Conservation (phyloP, 306 rosid genomes). For the Prunus persica region Prunus_persica_NCBIv2 NC_034014.1:2793501-2794000, state of each 20-base stretch:
- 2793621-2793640: slow-evolving; percentile 49
- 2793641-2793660: slow-evolving; percentile 45
- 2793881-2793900: slow-evolving; percentile 51
- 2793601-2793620: slow-evolving; percentile 31
- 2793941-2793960: slow-evolving; percentile 2
- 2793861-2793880: slow-evolving; percentile 47
- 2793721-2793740: slow-evolving; percentile 39
- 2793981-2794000: slow-evolving; percentile 42
- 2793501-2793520: slow-evolving; percentile 49
- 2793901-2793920: slow-evolving; percentile 21
- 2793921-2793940: slow-evolving; percentile 13
- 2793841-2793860: slow-evolving; percentile 25
- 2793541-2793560: slow-evolving; percentile 42
- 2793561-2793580: slow-evolving; percentile 34
- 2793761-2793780: slow-evolving; percentile 48
- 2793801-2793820: slow-evolving; percentile 38
- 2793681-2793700: slow-evolving; percentile 49
- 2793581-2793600: slow-evolving; percentile 20
- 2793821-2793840: slow-evolving; percentile 29
- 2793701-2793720: slow-evolving; percentile 45
- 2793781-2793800: slow-evolving; percentile 41
- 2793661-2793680: slow-evolving; percentile 51
- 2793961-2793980: slow-evolving; percentile 48
- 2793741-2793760: slow-evolving; percentile 37
- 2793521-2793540: slow-evolving; percentile 41